Base-by-base conservation (phyloP, 163 green algal genomes). In the Prototheca cutis region DNA sequence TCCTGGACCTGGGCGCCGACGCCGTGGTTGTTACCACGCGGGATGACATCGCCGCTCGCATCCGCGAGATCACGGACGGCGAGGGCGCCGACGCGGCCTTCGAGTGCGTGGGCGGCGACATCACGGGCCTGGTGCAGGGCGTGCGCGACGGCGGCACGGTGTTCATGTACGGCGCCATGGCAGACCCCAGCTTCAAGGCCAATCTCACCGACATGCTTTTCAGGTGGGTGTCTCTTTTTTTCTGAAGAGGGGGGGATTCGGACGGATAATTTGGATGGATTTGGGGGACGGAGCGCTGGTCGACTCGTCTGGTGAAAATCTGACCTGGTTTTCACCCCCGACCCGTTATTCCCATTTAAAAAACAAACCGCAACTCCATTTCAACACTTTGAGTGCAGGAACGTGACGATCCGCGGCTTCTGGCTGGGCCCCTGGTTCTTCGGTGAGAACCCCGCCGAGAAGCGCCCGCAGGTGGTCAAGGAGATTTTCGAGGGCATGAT, bases 21-120 rank as follows among this genome's bases (percentile, higher is more conserved):
- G 66, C 61, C 42, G 67, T 79, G 54, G 58, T 79, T 32, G 61
- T 65, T 21, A 68, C 45, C 25, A 53, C 28, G 30, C 63, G 74
- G 23, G 36, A 21, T 10, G 63, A 79, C 25, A 1, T 79, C 29
- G 52, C 58, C 23, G 23, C 51, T 17, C 45, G 63, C 0, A 65
- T 79, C 3, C 62, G 62, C 23, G 39, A 79, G 56, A 71, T 76
- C 59, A 79, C 72, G 27, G 67, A 58, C 23, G 72, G 60, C 56
- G 66, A 67, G 53, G 67, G 67, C 1, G 67, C 63, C 5, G 63
- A 67, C 28, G 67, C 52, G 3, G 61, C 63, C 15, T 40, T 78
- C 30, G 70, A 81, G 59, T 55, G 39, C 27, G 60, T 78, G 29
- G 69, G 54, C 7, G 74, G 70, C 13, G 58, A 77, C 7, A 59